Conservation (phyloP, 768 basidiomycete genomes). For the Rhodotorula graminis region DNA sequence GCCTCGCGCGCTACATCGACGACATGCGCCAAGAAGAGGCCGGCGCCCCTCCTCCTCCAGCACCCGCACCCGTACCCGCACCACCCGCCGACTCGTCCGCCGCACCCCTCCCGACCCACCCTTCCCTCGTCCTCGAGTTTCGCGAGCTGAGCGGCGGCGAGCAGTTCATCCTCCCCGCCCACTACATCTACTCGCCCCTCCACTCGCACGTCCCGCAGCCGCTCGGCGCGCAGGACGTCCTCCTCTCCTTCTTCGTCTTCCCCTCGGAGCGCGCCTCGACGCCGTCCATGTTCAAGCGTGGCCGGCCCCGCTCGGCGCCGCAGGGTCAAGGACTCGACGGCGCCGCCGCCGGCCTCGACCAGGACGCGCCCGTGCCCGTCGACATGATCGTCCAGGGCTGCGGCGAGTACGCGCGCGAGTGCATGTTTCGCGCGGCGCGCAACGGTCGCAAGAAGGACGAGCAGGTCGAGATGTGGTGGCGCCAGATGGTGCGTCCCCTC, state of each 20-base stretch:
- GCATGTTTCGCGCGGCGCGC: conserved; percentile 19
- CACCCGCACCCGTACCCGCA: neutral
- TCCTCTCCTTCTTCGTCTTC: conserved; percentile 37
- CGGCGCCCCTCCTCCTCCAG: neutral
- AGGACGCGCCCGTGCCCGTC: conserved; percentile 23
- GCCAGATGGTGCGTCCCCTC: conserved; percentile 16
- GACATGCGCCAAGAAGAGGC: conserved; percentile 10
- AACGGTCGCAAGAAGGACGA: conserved; percentile 8
- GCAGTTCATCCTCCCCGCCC: conserved; percentile 25
- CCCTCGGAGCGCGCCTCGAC: conserved; percentile 6
- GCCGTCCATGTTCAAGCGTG: neutral
- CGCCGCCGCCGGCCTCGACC: neutral
- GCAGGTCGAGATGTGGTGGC: conserved; percentile 23
- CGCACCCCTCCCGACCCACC: neutral
- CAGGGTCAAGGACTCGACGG: no score
- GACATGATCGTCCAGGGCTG: conserved; percentile 24
- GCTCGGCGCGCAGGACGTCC: conserved; percentile 1
- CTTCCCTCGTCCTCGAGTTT: conserved; percentile 20
- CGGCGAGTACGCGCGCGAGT: conserved; percentile 1
- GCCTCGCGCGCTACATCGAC: conserved; percentile 21
- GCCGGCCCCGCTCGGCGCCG: neutral
- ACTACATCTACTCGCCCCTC: conserved; percentile 23
- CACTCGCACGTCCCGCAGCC: neutral
- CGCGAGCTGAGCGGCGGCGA: neutral
- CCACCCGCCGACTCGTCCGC: neutral